A percentile compares a stretch with the other conserved stretches of the same genome.
Conservation (phyloP, 2,329 filamentous ascomycete species). For the Periconia sp. region DNA sequence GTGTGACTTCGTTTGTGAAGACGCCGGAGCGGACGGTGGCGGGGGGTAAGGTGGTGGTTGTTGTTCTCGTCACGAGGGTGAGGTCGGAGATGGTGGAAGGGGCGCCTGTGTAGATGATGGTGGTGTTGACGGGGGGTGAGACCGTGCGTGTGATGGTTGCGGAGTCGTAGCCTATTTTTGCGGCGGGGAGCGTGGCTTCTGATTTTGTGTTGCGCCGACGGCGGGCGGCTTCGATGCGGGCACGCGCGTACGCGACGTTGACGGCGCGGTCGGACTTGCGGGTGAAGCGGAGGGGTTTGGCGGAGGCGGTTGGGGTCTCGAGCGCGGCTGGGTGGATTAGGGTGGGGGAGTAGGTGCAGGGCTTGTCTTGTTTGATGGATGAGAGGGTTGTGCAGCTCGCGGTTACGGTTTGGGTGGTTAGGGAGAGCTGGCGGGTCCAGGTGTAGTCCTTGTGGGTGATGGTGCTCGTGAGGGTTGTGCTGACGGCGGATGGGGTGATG, state of each 20-base stretch:
- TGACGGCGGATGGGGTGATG: slow-evolving; percentile 31
- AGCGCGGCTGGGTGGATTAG: slow-evolving; percentile 32
- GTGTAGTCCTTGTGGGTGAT: slow-evolving; percentile 15
- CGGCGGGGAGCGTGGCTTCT: slow-evolving; percentile 18
- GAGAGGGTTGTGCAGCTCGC: slow-evolving; percentile 42
- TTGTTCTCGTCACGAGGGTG: slow-evolving; percentile 23
- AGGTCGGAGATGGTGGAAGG: slow-evolving; percentile 33
- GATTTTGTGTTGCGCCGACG: slow-evolving; percentile 25
- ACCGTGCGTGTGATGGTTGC: slow-evolving; percentile 38
- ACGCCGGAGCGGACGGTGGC: slow-evolving; percentile 39
- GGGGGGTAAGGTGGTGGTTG: slow-evolving; percentile 35
- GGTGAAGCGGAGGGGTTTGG: slow-evolving; percentile 23
- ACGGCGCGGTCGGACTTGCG: slow-evolving; percentile 31
- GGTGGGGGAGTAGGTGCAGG: slow-evolving; percentile 39
- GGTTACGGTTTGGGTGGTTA: slow-evolving; percentile 39
- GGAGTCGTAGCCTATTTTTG: slow-evolving; percentile 40
- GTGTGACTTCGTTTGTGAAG: slow-evolving; percentile 35
- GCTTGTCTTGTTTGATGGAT: slow-evolving; percentile 36
- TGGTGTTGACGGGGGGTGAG: slow-evolving; percentile 29
- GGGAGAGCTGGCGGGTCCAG: slow-evolving; percentile 26
- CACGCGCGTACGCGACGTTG: slow-evolving; percentile 37
- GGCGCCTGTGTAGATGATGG: slow-evolving; percentile 30
- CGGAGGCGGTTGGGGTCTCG: slow-evolving; percentile 26
- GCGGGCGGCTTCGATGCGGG: slow-evolving; percentile 39
- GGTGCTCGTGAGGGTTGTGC: slow-evolving; percentile 30